Evolutionary conservation across 495 filamentous ascomycete genomes (phyloP), one percentile per base, ranked within the genome.

Genomic region (Penicillium waksmanii): DNA sequence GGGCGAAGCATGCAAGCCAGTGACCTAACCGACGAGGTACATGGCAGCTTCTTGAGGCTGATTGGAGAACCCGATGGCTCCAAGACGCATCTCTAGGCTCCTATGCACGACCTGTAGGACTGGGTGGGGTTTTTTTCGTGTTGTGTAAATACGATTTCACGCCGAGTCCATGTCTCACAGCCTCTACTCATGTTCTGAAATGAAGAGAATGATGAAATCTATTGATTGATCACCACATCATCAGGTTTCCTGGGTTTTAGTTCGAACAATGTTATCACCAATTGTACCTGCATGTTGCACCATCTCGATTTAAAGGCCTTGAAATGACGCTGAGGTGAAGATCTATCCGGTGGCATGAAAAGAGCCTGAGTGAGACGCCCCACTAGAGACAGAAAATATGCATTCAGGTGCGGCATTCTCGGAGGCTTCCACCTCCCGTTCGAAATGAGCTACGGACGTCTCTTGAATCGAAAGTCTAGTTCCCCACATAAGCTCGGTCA

Each of bases 1-100:
- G 95, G 95, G 5, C 84, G 95, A 64, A 92, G 90, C 67, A 77
- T 98, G 68, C 95, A 98, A 78, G 95, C 95, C 1, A 92, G 90
- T 70, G 95, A 98, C 75, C 79, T 98, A 71, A 97, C 95, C 2
- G 91, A 93, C 34, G 87, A 97, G 74, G 92, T 98, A 23, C 85
- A 92, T 60, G 80, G 80, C 21, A 90, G 92, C 13, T 98, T 97
- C 72, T 67, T 89, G 66, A 87, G 87, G 56, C 64, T 97, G 34
- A 89, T 97, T 71, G 80, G 82, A 52, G 80, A 85, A 66, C 81
- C 77, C 7, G 79, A 82, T 51, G 74, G 57, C 36, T 77, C 80
- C 23, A 78, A 81, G 62, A 61, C 67, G 27, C 72, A 66, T 46
- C 71, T 78, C 19, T 78, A 75, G 65, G 23, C 48, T 51, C 15